phyloP scores from a whole-genome alignment of 208 protist species.

The Crithidia sp. region DNA sequence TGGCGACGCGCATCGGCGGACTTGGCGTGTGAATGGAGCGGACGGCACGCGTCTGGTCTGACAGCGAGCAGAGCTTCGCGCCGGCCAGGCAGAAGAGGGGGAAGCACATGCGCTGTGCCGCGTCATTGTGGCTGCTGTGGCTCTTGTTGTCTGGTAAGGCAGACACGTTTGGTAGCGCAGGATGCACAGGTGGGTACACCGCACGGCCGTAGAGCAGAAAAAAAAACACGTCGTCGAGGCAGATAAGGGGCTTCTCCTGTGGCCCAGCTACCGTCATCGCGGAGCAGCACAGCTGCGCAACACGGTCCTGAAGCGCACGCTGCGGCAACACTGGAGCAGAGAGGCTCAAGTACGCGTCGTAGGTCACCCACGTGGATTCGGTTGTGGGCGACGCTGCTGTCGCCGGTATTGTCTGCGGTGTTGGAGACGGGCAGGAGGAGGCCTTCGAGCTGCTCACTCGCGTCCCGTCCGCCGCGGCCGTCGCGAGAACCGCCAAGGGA shows the following conservation, averaged over 20 bases:
- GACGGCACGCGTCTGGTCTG: slow-evolving; percentile 17
- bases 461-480: neutral
- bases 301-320: slow-evolving; percentile 25
- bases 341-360: slow-evolving; percentile 22
- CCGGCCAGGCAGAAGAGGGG: slow-evolving; percentile 26
- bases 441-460: too few species aligned
- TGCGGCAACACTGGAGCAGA: slow-evolving; percentile 9
- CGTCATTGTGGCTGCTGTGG: neutral
- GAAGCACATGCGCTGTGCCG: slow-evolving; percentile 22
- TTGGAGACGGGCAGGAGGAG: neutral
- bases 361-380: slow-evolving; percentile 18
- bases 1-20: neutral
- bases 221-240: slow-evolving; percentile 30
- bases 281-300: slow-evolving; percentile 30
- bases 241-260: neutral
- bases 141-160: too few species aligned
- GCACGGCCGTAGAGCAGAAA: slow-evolving; percentile 39
- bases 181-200: neutral
- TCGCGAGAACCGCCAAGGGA: neutral
- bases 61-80: slow-evolving; percentile 29
- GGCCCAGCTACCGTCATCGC: neutral
- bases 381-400: neutral
- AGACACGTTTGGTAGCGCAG: neutral
- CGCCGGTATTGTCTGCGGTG: neutral
- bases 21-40: slow-evolving; percentile 17